Evolutionary conservation across 2,329 filamentous ascomycete species (phyloP).

Genomic region (Pezicula neosporulosa): DNA sequence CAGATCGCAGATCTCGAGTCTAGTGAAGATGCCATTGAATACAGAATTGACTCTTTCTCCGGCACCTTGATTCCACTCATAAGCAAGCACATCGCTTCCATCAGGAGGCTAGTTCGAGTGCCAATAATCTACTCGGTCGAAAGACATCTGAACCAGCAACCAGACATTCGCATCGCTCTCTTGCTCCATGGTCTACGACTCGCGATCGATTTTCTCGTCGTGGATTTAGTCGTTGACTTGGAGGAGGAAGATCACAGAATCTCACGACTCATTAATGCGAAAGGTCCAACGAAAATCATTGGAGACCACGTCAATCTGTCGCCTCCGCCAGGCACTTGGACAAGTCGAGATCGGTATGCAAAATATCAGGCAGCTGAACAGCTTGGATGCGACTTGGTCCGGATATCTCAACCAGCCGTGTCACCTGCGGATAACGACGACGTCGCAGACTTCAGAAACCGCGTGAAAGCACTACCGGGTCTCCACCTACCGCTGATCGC

Average conservation of each 20-base stretch:
- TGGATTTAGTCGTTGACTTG: conserved; percentile 61
- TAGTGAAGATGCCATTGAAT: conserved; percentile 65
- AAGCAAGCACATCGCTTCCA: conserved; percentile 2
- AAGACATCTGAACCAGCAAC: background rate
- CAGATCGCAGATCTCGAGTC: conserved; percentile 63
- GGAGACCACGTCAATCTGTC: conserved; percentile 48
- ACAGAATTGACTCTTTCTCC: conserved; percentile 26
- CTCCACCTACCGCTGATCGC: conserved; percentile 41
- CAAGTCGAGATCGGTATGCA: conserved; percentile 42
- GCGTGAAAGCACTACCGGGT: background rate
- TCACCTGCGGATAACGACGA: conserved; percentile 44
- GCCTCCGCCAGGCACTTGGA: conserved; percentile 7
- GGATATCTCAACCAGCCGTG: conserved; percentile 45
- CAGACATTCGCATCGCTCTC: background rate
- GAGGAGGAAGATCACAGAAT: conserved; percentile 42
- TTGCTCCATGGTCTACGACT: background rate
- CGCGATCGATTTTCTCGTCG: conserved; percentile 53
- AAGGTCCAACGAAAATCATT: conserved; percentile 58
- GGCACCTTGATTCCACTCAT: conserved; percentile 23
- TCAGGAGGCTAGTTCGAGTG: conserved; percentile 42
- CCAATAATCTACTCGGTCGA: background rate
- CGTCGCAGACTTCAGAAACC: conserved; percentile 3
- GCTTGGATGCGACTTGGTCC: conserved; percentile 49
- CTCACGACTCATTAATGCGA: conserved; percentile 36
- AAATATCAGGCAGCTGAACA: conserved; percentile 42